Evolutionary conservation across 1,284 basidiomycete species (phyloP).

Genomic region (Malassezia equina): DNA sequence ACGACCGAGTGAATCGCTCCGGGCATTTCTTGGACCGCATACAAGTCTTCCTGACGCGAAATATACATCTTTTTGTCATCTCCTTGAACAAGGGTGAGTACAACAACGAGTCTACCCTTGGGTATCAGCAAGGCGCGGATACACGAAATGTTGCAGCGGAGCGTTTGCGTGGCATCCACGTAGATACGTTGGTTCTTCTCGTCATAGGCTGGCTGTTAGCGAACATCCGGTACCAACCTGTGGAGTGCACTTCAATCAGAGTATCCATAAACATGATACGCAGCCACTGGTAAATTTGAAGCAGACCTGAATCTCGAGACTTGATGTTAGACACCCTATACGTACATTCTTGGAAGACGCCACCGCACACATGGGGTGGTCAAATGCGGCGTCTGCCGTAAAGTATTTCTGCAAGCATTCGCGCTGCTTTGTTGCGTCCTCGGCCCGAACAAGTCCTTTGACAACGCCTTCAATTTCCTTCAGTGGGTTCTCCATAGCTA

Average conservation of each 20-base stretch:
- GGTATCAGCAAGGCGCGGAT: conserved; percentile 4
- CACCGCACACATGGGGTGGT: conserved; percentile 43
- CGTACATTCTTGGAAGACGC: conserved; percentile 25
- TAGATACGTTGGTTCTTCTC: conserved; percentile 22
- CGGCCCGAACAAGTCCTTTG: conserved; percentile 37
- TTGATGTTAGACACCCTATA: neutral
- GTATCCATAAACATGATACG: conserved; percentile 31
- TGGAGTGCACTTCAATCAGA: conserved; percentile 30
- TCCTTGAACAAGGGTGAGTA: conserved; percentile 31
- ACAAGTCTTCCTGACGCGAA: conserved; percentile 39
- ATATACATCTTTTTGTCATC: conserved; percentile 43
- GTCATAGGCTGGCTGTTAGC: conserved; percentile 20
- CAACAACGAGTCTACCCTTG: conserved; percentile 27
- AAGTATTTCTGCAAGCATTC: conserved; percentile 33
- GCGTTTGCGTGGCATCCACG: conserved; percentile 24
- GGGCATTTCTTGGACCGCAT: conserved; percentile 16
- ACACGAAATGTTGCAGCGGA: conserved; percentile 14
- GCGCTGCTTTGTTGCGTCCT: conserved; percentile 35
- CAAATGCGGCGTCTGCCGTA: conserved; percentile 38
- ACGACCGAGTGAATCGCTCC: neutral
- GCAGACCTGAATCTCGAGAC: conserved; percentile 36
- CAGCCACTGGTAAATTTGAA: conserved; percentile 46
- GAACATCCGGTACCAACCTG: conserved; percentile 26
- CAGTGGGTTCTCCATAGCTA: conserved; percentile 39
- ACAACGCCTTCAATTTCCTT: conserved; percentile 36